Conservation (phyloP, 495 filamentous ascomycete genomes). For the Articulospora tetracladia region DNA sequence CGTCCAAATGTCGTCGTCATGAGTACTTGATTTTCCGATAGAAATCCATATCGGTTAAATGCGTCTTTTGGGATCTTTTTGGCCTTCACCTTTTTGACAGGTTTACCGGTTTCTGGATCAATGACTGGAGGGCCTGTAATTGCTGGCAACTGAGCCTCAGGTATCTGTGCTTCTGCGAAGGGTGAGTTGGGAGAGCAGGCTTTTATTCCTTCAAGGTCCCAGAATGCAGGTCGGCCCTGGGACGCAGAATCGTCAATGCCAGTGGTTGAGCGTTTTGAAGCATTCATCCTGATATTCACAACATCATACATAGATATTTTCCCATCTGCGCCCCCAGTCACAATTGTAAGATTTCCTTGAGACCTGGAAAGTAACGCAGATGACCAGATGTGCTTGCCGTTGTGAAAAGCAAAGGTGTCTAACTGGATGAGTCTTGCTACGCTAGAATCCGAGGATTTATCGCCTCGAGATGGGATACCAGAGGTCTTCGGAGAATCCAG, state of each 20-base stretch:
- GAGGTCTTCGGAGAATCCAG: not conserved
- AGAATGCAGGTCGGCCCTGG: not conserved
- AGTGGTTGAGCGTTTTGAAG: no score
- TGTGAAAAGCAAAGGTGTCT: slow-evolving; percentile 57
- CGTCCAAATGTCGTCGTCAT: slow-evolving; percentile 56
- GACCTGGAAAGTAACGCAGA: slow-evolving; percentile 40
- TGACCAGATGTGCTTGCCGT: slow-evolving; percentile 92
- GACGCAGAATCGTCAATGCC: not conserved
- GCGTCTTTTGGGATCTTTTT: slow-evolving; percentile 37
- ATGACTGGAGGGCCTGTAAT: not conserved
- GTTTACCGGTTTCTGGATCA: not conserved
- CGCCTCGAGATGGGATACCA: no score
- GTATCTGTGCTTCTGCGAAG: no score
- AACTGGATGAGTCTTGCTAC: slow-evolving; percentile 42
- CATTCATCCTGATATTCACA: no score
- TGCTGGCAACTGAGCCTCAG: no score
- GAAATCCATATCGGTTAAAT: slow-evolving; percentile 63
- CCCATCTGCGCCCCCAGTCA: slow-evolving; percentile 89
- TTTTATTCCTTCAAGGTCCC: not conserved
- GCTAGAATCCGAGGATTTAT: not conserved
- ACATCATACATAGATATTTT: slow-evolving; percentile 21
- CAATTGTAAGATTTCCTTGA: slow-evolving; percentile 40
- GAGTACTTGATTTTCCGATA: slow-evolving; percentile 53
- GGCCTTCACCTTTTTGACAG: slow-evolving; percentile 7
- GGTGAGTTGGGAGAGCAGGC: no score